Conservation (phyloP, 192 early-diverging fungal genomes). For the Gamsiella multidivaricata region DNA sequence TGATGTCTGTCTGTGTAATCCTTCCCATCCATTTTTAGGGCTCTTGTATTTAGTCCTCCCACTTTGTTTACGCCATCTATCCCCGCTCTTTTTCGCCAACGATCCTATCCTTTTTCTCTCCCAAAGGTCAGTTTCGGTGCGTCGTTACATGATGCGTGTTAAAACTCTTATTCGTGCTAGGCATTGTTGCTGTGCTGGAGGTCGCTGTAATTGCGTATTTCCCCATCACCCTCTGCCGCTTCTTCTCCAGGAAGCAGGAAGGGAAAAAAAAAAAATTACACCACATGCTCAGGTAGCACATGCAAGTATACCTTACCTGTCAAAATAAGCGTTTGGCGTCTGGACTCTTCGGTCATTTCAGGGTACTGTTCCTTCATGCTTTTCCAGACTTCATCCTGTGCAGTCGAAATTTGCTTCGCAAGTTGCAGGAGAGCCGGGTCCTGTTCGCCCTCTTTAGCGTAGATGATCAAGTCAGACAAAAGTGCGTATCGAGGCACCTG, state of each 20-base stretch:
- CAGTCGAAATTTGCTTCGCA: constrained; percentile 54
- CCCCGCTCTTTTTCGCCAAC: constrained; percentile 10
- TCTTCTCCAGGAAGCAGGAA: too few relatives aligned
- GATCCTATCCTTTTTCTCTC: neutral
- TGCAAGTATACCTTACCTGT: constrained; percentile 53
- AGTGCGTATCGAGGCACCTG: constrained; percentile 63
- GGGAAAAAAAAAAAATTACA: too few relatives aligned
- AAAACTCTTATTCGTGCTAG: too few relatives aligned
- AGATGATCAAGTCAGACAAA: constrained; percentile 61
- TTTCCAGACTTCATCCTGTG: constrained; percentile 53
- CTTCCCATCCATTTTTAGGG: neutral
- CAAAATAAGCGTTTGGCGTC: constrained; percentile 58
- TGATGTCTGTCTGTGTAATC: neutral
- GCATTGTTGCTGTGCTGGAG: constrained; percentile 9
- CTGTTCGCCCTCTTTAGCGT: constrained; percentile 52
- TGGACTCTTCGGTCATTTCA: constrained; percentile 30
- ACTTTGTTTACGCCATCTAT: constrained; percentile 28
- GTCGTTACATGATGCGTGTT: constrained; percentile 4
- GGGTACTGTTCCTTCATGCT: constrained; percentile 44
- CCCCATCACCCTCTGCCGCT: neutral
- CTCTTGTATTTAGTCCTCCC: neutral
- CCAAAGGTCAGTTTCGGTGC: neutral
- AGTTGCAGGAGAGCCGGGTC: constrained; percentile 36
- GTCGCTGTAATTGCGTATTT: neutral
- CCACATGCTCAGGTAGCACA: too few relatives aligned